Percentiles rank a stretch among this genome's conserved stretches.
These are phyloP conservation scores for Xylaria polymorpha DNA, from an alignment of 2,329 filamentous ascomycete species.

Conservation along the genomic window DNA sequence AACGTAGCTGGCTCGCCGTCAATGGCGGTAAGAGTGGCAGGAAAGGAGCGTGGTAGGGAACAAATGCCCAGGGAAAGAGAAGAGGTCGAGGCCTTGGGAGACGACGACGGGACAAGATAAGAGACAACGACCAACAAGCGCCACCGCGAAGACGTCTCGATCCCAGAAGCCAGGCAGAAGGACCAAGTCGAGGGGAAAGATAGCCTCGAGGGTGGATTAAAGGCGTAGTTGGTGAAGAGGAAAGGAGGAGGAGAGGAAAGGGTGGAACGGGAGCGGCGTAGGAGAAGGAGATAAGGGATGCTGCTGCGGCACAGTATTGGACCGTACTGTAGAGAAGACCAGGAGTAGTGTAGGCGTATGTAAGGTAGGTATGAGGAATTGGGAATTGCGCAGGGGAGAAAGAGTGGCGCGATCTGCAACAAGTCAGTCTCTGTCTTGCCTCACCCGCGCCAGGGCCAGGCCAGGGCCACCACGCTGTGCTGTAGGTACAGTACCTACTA, in stretches of 20 bases:
- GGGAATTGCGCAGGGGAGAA: slow-evolving; percentile 10
- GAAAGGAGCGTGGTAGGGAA: slow-evolving; percentile 41
- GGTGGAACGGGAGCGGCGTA: slow-evolving; percentile 22
- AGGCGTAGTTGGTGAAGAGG: slow-evolving; percentile 32
- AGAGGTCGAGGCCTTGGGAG: slow-evolving; percentile 12
- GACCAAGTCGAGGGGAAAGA: slow-evolving; percentile 24
- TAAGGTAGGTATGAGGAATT: neutral
- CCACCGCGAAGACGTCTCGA: slow-evolving; percentile 31
- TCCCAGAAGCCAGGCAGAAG: slow-evolving; percentile 23
- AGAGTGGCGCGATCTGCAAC: slow-evolving; percentile 1
- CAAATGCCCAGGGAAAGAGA: slow-evolving; percentile 22
- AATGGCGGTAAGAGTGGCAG: neutral
- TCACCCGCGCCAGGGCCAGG: neutral
- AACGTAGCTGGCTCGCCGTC: slow-evolving; percentile 18
- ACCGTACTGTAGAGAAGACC: neutral
- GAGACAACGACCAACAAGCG: slow-evolving; percentile 29
- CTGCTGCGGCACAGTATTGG: neutral
- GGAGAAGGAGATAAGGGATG: slow-evolving; percentile 23
- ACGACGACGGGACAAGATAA: slow-evolving; percentile 14
- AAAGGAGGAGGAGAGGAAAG: slow-evolving; percentile 22
- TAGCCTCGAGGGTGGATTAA: slow-evolving; percentile 27
- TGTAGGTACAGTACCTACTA: neutral
- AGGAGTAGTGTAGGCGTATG: neutral
- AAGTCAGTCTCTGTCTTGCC: neutral
- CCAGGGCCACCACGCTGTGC: neutral